These are phyloP conservation scores for Candida insectalens DNA, from an alignment of 805 yeast species.

Conservation along the genomic window DNA sequence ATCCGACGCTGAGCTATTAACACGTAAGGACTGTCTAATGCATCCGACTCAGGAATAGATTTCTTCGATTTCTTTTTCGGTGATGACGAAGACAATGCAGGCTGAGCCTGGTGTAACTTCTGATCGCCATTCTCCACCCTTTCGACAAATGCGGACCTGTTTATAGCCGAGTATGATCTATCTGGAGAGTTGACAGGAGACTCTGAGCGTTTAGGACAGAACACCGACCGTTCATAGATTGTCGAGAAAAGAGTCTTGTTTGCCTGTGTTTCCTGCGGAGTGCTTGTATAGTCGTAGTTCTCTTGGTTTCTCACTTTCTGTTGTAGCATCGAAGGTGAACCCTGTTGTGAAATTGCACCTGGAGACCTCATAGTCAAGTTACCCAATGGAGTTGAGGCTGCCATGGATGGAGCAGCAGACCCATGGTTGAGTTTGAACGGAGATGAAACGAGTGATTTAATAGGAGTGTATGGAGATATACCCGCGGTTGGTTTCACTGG, in stretches of 20 bases:
- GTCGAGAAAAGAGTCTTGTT: constrained; percentile 1
- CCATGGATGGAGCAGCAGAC: background rate
- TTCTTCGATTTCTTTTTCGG: constrained; percentile 1
- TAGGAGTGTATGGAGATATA: constrained; percentile 18
- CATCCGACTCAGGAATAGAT: background rate
- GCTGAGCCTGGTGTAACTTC: background rate
- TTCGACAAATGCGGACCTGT: background rate
- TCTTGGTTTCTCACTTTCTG: constrained; percentile 7
- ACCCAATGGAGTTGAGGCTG: constrained; percentile 1
- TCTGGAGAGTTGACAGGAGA: background rate
- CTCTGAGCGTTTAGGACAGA: constrained; percentile 6
- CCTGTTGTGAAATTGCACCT: constrained; percentile 1
- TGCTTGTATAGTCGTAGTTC: constrained; percentile 1
- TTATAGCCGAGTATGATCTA: background rate
- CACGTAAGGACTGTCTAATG: constrained; percentile 30
- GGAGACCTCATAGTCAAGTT: background rate
- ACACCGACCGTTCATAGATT: constrained; percentile 2
- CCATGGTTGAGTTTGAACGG: constrained; percentile 18
- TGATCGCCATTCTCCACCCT: background rate
- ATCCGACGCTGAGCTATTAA: constrained; percentile 35
- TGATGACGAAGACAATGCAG: constrained; percentile 4
- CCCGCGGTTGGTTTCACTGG: constrained; percentile 5
- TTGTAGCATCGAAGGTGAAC: constrained; percentile 9
- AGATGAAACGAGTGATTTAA: constrained; percentile 23
- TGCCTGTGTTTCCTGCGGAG: background rate